These are phyloP conservation scores for Dryas drummondii DNA, from an alignment of 306 rosid species.

Conservation along the genomic window DNA sequence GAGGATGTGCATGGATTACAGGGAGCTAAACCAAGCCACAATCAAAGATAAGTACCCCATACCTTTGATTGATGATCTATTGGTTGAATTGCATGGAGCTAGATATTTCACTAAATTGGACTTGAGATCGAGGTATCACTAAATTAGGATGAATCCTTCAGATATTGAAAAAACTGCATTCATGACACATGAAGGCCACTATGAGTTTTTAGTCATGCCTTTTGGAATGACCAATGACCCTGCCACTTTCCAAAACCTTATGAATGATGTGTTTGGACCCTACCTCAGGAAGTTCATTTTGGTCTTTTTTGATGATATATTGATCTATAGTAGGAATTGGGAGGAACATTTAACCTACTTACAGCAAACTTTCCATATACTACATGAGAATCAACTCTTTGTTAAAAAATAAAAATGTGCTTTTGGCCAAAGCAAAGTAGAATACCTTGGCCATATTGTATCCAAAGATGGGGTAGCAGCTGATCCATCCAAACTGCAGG, in stretches of 20 bases:
- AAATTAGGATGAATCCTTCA: background rate
- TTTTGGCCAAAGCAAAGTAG: background rate
- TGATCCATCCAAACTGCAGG: background rate
- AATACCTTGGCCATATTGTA: conserved; percentile 1
- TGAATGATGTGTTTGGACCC: background rate
- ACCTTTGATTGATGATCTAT: too few relatives aligned
- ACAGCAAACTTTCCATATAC: background rate
- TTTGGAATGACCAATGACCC: background rate
- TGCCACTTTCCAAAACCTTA: background rate
- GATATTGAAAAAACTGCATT: background rate
- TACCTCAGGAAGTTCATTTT: background rate
- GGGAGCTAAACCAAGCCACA: too few relatives aligned
- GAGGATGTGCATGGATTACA: too few relatives aligned
- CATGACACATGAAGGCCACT: background rate
- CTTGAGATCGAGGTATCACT: background rate
- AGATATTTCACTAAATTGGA: too few relatives aligned
- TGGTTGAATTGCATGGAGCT: too few relatives aligned
- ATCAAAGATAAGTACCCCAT: too few relatives aligned
- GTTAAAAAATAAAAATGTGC: background rate
- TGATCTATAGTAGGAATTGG: background rate
- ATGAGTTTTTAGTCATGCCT: conserved; percentile 3
- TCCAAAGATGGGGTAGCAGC: background rate
- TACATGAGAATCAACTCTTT: background rate
- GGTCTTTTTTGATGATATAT: conserved; percentile 3
- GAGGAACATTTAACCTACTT: background rate